Evolutionary conservation across 2,329 filamentous ascomycete species (phyloP), one percentile per base, ranked within the genome.

Genomic region (Clonostachys solani): DNA sequence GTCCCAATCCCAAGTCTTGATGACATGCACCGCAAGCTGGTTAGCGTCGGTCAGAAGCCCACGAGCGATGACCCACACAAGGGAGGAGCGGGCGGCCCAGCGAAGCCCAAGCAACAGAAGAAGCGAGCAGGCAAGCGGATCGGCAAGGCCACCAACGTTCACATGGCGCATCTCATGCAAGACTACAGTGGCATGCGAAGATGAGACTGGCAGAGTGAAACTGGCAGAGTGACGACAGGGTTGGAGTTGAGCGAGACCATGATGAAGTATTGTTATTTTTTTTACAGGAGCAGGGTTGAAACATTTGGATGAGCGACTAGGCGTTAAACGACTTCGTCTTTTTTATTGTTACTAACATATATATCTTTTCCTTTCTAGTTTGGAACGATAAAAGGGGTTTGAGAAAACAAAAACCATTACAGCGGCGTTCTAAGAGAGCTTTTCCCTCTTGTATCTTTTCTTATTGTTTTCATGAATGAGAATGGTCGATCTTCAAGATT

Each of bases 111-210:
- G 71, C 85, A 86, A 70, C 83, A 84, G 66, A 87, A 89, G 69
- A 89, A 88, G 63, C 75, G 83, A 41, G 71, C 73, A 23, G 67
- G 70, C 55, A 81, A 89, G 54, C 79, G 84, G 50, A 81, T 82
- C 40, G 88, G 87, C 54, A 94, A 92, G 76, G 84, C 86, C 48
- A 95, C 89, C 23, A 96, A 96, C 63, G 83, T 83, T 29, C 91
- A 96, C 64, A 95, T 96, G 90, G 77, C 78, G 56, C 83, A 86
- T 53, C 78, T 95, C 50, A 75, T 95, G 61, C 85, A 90, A 69
- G 88, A 92, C 62, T 92, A 74, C 60, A 77, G 72, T 52, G 65
- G 71, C 46, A 60, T 72, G 55, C 69, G 73, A 56, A 61, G 71
- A 49, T 75, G 56, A 65, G 15, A 33, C 8, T 10, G 40, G 34